Conservation (phyloP, 1,284 basidiomycete species). For the Tilletiaria anomala region DNA sequence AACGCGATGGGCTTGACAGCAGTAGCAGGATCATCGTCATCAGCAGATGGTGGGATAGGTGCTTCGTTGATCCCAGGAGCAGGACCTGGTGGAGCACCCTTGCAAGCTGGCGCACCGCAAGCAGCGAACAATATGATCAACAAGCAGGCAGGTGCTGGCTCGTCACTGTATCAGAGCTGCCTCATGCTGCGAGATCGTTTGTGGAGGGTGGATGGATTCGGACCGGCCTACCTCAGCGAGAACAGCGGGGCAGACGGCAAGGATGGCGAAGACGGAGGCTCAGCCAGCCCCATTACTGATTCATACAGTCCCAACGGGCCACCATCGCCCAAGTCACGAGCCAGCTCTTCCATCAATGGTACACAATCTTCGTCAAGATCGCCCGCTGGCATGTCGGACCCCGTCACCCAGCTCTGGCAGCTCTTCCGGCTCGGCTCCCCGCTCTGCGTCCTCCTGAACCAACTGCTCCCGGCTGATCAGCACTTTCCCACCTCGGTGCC, state of each 20-base stretch:
- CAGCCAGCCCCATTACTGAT: too few relatives aligned
- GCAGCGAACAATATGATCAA: not conserved
- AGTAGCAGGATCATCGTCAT: not conserved
- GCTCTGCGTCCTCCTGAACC: slow-evolving; percentile 88
- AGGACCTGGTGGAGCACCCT: not conserved
- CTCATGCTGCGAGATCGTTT: slow-evolving; percentile 38
- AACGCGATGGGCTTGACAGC: not conserved
- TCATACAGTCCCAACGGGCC: too few relatives aligned
- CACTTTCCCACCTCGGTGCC: not conserved
- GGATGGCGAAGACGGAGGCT: not conserved
- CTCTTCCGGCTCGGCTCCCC: slow-evolving; percentile 82
- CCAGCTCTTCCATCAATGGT: too few relatives aligned
- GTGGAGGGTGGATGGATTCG: slow-evolving; percentile 40
- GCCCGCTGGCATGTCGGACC: slow-evolving; percentile 35
- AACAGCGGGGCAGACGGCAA: not conserved
- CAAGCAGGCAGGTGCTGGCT: slow-evolving; percentile 12
- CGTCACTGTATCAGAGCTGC: slow-evolving; percentile 42
- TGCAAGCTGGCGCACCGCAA: not conserved
- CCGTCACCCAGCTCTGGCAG: slow-evolving; percentile 80
- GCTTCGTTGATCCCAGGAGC: not conserved
- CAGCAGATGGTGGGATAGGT: not conserved
- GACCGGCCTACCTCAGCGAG: slow-evolving; percentile 21
- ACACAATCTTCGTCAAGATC: too few relatives aligned
- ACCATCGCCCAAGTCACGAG: too few relatives aligned
- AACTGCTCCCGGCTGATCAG: slow-evolving; percentile 53